Percentiles rank a stretch among this genome's conserved stretches.
phyloP scores from a whole-genome alignment of 352 stramenopile genomes.

The Pythium phragmiticola region DNA sequence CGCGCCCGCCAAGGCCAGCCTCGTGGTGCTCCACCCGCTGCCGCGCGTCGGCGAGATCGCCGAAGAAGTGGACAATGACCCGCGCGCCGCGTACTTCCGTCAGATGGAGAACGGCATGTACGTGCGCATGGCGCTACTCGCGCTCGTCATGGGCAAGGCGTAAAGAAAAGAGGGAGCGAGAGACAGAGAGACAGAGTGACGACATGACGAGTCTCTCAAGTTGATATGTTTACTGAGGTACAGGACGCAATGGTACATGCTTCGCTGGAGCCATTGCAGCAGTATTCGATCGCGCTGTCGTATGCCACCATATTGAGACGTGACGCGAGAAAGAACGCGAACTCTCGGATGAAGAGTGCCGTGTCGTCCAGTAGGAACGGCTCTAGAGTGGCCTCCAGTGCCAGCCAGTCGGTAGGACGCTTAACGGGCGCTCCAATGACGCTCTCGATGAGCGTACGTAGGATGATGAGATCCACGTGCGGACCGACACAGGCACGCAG shows the following conservation, averaged over 20 bases:
- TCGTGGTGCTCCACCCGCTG: constrained; percentile 98
- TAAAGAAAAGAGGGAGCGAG: constrained; percentile 25
- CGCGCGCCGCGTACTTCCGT: constrained; percentile 96
- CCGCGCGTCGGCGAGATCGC: constrained; percentile 97
- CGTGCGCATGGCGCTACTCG: constrained; percentile 97
- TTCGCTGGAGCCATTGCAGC: constrained; percentile 29
- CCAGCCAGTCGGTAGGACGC: constrained; percentile 17
- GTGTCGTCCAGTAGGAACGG: constrained; percentile 71
- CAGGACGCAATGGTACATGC: constrained; percentile 8
- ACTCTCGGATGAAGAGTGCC: constrained; percentile 52
- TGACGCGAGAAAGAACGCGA: constrained; percentile 64
- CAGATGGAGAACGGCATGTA: constrained; percentile 99
- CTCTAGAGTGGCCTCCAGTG: constrained; percentile 47
- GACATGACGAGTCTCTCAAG: no score
- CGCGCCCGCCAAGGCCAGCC: constrained; percentile 82
- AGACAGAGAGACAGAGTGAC: neutral
- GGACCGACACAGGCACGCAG: constrained; percentile 63
- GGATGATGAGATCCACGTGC: constrained; percentile 63
- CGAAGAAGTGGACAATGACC: constrained; percentile 95
- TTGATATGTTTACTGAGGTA: no score
- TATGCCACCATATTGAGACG: constrained; percentile 70
- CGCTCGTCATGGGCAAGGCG: constrained; percentile 88
- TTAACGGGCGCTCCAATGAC: constrained; percentile 48
- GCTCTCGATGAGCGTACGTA: constrained; percentile 61
- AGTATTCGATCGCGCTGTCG: constrained; percentile 61